These are phyloP conservation scores for Parastagonospora nodorum DNA, from an alignment of 2,329 filamentous ascomycete genomes.

Conservation along the genomic window DNA sequence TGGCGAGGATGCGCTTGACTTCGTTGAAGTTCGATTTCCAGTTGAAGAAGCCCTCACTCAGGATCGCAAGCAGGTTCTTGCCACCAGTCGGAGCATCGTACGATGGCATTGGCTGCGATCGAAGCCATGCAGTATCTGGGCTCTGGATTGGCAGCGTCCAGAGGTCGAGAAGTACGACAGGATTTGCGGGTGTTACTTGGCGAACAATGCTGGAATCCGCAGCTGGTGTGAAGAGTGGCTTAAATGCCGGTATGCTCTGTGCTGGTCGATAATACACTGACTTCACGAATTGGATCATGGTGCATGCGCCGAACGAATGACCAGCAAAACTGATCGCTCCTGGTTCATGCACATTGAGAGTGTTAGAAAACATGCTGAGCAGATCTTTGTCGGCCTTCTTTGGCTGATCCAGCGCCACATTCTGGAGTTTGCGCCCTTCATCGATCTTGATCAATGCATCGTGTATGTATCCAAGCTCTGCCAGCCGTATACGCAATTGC, in stretches of 20 bases:
- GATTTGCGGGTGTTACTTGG: constrained; percentile 71
- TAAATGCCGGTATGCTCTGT: constrained; percentile 49
- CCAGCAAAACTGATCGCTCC: constrained; percentile 77
- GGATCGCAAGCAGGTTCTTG: constrained; percentile 68
- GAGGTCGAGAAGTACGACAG: constrained; percentile 75
- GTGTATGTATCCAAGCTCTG: constrained; percentile 76
- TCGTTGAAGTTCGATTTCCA: constrained; percentile 75
- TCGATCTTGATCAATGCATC: constrained; percentile 72
- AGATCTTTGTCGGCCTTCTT: constrained; percentile 49
- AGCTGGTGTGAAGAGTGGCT: constrained; percentile 66
- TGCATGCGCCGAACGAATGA: constrained; percentile 81
- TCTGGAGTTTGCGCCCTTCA: constrained; percentile 53
- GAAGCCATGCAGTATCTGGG: constrained; percentile 66
- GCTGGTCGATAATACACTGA: constrained; percentile 71
- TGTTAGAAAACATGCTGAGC: constrained; percentile 64
- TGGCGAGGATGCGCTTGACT: constrained; percentile 69
- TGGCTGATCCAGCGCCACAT: constrained; percentile 50
- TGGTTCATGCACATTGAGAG: constrained; percentile 70
- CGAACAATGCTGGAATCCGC: constrained; percentile 60
- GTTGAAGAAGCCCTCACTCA: constrained; percentile 78
- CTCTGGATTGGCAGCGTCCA: constrained; percentile 77
- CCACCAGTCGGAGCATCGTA: constrained; percentile 61
- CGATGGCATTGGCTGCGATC: constrained; percentile 73
- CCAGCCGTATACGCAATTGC: constrained; percentile 75
- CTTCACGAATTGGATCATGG: constrained; percentile 77